Percentiles rank a stretch among this genome's conserved stretches.
Evolutionary conservation across 345 rosid species (phyloP).

Genomic region (Euphorbia peplus): DNA sequence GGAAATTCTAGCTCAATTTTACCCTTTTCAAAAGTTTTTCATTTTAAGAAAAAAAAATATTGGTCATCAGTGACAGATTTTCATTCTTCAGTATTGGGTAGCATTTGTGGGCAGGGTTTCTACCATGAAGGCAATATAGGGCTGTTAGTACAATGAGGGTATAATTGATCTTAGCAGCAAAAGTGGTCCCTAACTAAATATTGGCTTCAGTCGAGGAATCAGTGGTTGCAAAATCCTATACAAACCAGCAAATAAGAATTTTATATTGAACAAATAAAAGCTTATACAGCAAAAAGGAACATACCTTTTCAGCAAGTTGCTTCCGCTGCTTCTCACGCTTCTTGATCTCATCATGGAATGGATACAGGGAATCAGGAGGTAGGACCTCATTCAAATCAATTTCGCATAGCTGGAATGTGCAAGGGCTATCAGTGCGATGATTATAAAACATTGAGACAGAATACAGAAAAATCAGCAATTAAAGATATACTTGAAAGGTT

Average conservation of each 20-base stretch:
- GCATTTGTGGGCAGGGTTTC: not conserved
- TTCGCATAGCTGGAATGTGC: slow-evolving; percentile 73
- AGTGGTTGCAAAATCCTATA: not conserved
- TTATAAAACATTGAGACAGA: slow-evolving; percentile 2
- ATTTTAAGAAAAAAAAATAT: no score
- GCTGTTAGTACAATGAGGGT: not conserved
- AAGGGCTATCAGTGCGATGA: not conserved
- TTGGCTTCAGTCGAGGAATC: not conserved
- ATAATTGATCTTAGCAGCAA: not conserved
- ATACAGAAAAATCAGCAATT: not conserved
- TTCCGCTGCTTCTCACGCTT: slow-evolving; percentile 83
- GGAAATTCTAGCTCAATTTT: not conserved
- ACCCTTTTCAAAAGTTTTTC: not conserved
- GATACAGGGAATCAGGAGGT: slow-evolving; percentile 63
- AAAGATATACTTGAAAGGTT: slow-evolving; percentile 60
- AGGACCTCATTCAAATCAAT: slow-evolving; percentile 66
- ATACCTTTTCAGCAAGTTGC: slow-evolving; percentile 73
- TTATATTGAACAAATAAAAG: not conserved
- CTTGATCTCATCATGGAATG: slow-evolving; percentile 82
- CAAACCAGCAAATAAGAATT: not conserved
- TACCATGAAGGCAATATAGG: not conserved
- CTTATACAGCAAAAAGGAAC: not conserved
- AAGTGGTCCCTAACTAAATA: not conserved
- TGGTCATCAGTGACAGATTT: not conserved
- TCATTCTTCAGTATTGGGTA: not conserved